Evolutionary conservation across 371 early-diverging fungal species (phyloP).

Genomic region (Mortierella sp.): DNA sequence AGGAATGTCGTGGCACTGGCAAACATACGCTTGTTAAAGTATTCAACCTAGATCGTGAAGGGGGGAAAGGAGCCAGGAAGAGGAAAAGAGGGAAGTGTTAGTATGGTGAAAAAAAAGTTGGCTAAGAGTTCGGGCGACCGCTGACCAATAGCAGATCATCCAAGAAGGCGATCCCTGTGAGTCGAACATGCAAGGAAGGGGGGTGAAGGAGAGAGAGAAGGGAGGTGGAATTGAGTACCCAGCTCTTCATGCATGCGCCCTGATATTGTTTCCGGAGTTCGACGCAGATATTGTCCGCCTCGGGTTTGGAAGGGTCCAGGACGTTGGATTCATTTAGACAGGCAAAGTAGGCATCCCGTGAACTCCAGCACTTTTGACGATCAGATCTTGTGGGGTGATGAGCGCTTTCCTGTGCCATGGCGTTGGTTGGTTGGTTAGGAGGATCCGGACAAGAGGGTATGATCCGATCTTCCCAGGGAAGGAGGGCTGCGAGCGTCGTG

Average conservation of each 20-base stretch:
- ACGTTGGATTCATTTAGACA: slow-evolving; percentile 42
- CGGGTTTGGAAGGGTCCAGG: slow-evolving; percentile 39
- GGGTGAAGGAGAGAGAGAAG: not conserved
- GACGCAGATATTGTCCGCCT: slow-evolving; percentile 28
- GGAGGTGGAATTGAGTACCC: slow-evolving; percentile 22
- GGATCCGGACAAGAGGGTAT: too few relatives aligned
- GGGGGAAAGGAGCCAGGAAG: too few relatives aligned
- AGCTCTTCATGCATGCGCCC: slow-evolving; percentile 53
- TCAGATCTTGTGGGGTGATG: slow-evolving; percentile 45
- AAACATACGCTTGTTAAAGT: slow-evolving; percentile 49
- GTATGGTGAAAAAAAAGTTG: too few relatives aligned
- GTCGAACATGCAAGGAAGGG: not conserved
- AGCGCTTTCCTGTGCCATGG: slow-evolving; percentile 29
- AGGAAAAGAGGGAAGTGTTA: too few relatives aligned
- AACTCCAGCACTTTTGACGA: slow-evolving; percentile 52
- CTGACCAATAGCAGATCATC: too few relatives aligned
- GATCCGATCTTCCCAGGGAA: too few relatives aligned
- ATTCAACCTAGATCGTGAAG: slow-evolving; percentile 27
- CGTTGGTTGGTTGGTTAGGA: too few relatives aligned
- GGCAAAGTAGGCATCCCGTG: slow-evolving; percentile 44
- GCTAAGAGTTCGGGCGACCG: too few relatives aligned
- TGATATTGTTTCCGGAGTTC: slow-evolving; percentile 47
- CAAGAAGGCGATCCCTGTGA: too few relatives aligned
- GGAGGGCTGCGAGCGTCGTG: too few relatives aligned
- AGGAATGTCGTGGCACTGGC: not conserved